Evolutionary conservation across 1,139 yeast species (phyloP).

Genomic region (Geotrichum restrictum): DNA sequence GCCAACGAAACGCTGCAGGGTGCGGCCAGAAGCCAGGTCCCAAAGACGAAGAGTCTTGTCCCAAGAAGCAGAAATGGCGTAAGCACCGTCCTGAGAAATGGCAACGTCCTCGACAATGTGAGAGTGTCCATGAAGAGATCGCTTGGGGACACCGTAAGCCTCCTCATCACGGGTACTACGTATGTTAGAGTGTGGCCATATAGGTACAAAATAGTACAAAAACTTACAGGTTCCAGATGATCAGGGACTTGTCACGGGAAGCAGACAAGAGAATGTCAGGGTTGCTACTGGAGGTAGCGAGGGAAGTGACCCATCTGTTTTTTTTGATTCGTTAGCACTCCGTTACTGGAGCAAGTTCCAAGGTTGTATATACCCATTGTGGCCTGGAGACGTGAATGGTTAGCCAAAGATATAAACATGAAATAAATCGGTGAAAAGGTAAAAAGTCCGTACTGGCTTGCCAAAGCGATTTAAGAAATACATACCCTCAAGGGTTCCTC

Average conservation of each 20-base stretch:
- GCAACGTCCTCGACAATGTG: slow-evolving; percentile 98
- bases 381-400: slow-evolving; percentile 6
- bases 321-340: slow-evolving; percentile 29
- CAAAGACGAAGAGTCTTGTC: slow-evolving; percentile 98
- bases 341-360: neutral
- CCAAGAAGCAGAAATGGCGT: slow-evolving; percentile 99
- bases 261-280: slow-evolving; percentile 98
- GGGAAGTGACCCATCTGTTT: slow-evolving; percentile 85
- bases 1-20: slow-evolving; percentile 94
- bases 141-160: slow-evolving; percentile 97
- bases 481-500: slow-evolving; percentile 91
- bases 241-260: slow-evolving; percentile 97
- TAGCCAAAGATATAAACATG: no score
- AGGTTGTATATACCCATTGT: slow-evolving; percentile 16
- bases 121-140: slow-evolving; percentile 96
- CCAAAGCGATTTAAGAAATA: neutral
- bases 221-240: slow-evolving; percentile 84
- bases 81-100: slow-evolving; percentile 97
- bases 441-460: neutral
- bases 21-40: slow-evolving; percentile 94
- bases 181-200: neutral
- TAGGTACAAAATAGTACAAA: neutral
- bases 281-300: slow-evolving; percentile 97
- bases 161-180: slow-evolving; percentile 82
- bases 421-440: no score